Evolutionary conservation across 345 rosid genomes (phyloP).

Genomic region (Pistacia integerrima): DNA sequence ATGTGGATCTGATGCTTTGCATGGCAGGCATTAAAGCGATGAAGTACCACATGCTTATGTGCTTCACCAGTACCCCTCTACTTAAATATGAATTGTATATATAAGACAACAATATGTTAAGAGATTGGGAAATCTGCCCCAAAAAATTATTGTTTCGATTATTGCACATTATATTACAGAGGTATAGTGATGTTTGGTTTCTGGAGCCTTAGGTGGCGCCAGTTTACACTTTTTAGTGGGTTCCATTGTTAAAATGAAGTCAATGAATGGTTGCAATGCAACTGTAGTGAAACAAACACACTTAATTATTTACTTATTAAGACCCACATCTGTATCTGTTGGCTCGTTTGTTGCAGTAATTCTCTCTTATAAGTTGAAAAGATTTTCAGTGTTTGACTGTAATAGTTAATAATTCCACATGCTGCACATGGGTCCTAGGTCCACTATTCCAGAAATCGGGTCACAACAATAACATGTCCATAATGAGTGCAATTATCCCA

Average conservation of each 20-base stretch:
- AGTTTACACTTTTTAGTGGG: background rate
- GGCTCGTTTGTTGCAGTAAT: slow-evolving; percentile 13
- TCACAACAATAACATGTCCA: background rate
- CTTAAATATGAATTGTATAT: too few species aligned
- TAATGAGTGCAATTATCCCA: slow-evolving; percentile 5
- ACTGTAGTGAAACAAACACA: too few species aligned
- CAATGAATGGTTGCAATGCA: slow-evolving; percentile 4
- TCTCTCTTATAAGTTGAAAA: background rate
- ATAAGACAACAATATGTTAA: too few species aligned
- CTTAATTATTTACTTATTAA: background rate
- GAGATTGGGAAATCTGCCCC: too few species aligned
- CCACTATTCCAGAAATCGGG: background rate
- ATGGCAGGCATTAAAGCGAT: slow-evolving; percentile 6
- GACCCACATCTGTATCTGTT: slow-evolving; percentile 7
- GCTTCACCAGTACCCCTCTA: background rate
- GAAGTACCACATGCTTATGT: background rate
- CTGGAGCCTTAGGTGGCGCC: background rate
- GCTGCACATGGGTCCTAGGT: slow-evolving; percentile 11
- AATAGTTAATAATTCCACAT: background rate
- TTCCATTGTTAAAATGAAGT: slow-evolving; percentile 4
- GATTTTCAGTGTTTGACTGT: background rate
- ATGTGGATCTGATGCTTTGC: slow-evolving; percentile 33
- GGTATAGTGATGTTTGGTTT: slow-evolving; percentile 1
- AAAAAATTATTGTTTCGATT: too few species aligned
- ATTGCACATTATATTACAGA: background rate